phyloP scores from a whole-genome alignment of 192 early-diverging fungal genomes.

The Linnemannia schmuckeri region DNA sequence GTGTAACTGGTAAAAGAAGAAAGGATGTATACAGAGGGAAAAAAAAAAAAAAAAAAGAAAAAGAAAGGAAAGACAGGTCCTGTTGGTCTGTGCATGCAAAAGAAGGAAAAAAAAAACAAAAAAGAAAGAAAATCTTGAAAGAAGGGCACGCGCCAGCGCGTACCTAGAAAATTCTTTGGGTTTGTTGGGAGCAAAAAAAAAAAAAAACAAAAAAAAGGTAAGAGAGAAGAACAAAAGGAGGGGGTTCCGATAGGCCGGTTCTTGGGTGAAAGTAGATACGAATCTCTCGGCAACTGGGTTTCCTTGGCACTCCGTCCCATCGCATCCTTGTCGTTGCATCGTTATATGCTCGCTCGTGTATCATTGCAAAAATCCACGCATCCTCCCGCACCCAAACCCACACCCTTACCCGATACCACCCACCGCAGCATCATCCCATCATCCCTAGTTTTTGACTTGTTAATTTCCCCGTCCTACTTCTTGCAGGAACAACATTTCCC shows the following conservation, averaged over 20 bases:
- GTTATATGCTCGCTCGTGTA: too few relatives aligned
- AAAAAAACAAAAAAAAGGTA: not conserved
- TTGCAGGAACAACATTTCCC: slow-evolving; percentile 10
- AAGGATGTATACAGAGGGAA: not conserved
- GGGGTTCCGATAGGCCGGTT: too few relatives aligned
- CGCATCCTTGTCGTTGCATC: too few relatives aligned
- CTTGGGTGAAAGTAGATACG: too few relatives aligned
- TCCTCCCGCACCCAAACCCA: not conserved
- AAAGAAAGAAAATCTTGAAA: not conserved
- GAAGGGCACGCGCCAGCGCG: not conserved
- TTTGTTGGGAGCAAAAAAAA: not conserved
- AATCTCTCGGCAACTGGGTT: too few relatives aligned
- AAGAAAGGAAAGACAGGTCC: too few relatives aligned
- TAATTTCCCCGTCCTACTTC: not conserved
- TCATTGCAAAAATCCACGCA: not conserved
- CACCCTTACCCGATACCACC: not conserved
- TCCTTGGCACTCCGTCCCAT: too few relatives aligned
- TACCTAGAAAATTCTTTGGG: not conserved
- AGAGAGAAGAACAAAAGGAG: not conserved
- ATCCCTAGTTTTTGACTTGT: not conserved
- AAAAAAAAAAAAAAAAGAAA: not conserved
- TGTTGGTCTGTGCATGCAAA: not conserved
- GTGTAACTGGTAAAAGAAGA: not conserved
- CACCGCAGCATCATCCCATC: not conserved
- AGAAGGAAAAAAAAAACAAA: not conserved